Conservation (phyloP, 805 yeast species). For the Hermanozyma aechmeae region DNA sequence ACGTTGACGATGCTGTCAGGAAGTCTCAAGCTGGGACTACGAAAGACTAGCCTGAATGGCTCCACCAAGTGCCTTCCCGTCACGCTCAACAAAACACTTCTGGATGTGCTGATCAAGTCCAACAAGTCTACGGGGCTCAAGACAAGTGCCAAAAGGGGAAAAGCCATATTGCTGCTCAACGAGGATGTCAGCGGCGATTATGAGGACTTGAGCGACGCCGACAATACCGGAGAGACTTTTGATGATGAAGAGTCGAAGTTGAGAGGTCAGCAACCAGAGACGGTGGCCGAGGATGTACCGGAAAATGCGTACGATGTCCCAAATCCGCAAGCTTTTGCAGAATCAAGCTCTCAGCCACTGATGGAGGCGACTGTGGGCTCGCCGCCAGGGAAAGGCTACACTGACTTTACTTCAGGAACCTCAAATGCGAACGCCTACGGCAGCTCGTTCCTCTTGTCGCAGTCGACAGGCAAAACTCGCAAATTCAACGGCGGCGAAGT, state of each 20-base stretch:
- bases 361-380: too few relatives aligned
- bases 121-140: slow-evolving; percentile 29
- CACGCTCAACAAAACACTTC: slow-evolving; percentile 5
- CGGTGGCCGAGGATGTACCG: too few relatives aligned
- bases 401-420: too few relatives aligned
- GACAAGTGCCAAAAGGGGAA: slow-evolving; percentile 26
- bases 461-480: slow-evolving; percentile 32
- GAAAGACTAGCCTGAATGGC: slow-evolving; percentile 8
- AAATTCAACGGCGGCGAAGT: slow-evolving; percentile 18
- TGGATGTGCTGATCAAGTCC: slow-evolving; percentile 14
- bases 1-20: slow-evolving; percentile 9
- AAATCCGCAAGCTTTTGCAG: too few relatives aligned
- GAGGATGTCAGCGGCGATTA: slow-evolving; percentile 27
- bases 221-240: too few relatives aligned
- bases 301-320: too few relatives aligned
- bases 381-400: too few relatives aligned
- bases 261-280: too few relatives aligned
- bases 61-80: slow-evolving; percentile 3
- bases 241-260: too few relatives aligned
- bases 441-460: slow-evolving; percentile 32
- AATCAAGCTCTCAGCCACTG: too few relatives aligned
- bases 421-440: slow-evolving; percentile 34
- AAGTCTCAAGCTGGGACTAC: slow-evolving; percentile 2
- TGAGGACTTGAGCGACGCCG: slow-evolving; percentile 26
- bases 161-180: slow-evolving; percentile 29